Conservation (phyloP, 257 asterid genomes). For the Salvia splendens region DNA sequence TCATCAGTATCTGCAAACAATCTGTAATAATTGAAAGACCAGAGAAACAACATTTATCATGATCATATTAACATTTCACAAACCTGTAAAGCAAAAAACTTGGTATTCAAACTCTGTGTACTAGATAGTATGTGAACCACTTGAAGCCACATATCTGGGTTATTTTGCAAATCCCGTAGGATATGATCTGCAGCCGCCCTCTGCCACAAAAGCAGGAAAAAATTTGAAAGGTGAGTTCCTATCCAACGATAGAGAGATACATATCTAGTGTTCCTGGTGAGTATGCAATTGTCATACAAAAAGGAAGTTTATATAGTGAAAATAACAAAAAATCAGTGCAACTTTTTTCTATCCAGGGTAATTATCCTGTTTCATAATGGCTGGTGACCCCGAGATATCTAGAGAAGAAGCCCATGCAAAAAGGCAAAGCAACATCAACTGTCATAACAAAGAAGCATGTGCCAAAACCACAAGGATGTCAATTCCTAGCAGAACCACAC, state of each 20-base stretch:
- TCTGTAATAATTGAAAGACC: constrained; percentile 16
- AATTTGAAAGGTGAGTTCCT: constrained; percentile 1
- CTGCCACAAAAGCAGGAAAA: constrained; percentile 42
- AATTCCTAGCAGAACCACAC: not conserved
- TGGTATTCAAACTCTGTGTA: constrained; percentile 79
- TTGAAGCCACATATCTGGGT: constrained; percentile 99
- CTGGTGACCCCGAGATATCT: too few species aligned
- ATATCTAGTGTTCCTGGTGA: not conserved
- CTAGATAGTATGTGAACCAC: constrained; percentile 90
- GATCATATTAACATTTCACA: constrained; percentile 27
- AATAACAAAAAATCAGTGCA: too few species aligned
- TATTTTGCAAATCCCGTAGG: constrained; percentile 89
- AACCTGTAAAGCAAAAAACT: constrained; percentile 94
- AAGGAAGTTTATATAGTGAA: not conserved
- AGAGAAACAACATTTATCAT: constrained; percentile 7
- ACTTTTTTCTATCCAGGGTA: too few species aligned
- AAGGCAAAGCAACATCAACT: not conserved
- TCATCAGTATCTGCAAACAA: constrained; percentile 26
- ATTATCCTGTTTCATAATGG: too few species aligned
- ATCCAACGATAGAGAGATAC: not conserved
- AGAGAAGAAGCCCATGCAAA: not conserved
- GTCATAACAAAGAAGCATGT: not conserved
- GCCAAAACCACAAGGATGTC: not conserved
- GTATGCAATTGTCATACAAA: not conserved
- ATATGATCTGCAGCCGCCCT: constrained; percentile 90